phyloP scores from a whole-genome alignment of 371 early-diverging fungal species.

The Rhizopus arrhizus region DNA sequence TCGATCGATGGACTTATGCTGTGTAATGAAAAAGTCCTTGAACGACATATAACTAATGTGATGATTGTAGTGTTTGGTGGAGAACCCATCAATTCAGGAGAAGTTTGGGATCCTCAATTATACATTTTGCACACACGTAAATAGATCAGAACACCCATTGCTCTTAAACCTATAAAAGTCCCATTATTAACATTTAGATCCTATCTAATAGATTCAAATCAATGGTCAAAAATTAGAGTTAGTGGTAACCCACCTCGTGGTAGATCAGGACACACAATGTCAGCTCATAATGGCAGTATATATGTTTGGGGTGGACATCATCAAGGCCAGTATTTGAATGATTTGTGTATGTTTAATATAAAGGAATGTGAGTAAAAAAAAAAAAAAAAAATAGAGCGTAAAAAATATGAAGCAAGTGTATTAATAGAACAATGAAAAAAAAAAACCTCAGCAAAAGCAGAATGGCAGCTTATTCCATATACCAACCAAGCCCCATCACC shows the following conservation, averaged over 20 bases:
- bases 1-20: slow-evolving; percentile 27
- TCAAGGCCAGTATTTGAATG: slow-evolving; percentile 62
- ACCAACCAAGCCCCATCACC: slow-evolving; percentile 47
- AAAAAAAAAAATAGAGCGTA: neutral
- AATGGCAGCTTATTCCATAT: slow-evolving; percentile 47
- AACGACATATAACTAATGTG: neutral
- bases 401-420: neutral
- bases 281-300: slow-evolving; percentile 57
- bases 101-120: slow-evolving; percentile 32
- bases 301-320: slow-evolving; percentile 66
- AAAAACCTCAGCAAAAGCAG: slow-evolving; percentile 33
- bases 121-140: slow-evolving; percentile 35
- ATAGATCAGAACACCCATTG: neutral
- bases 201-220: slow-evolving; percentile 32
- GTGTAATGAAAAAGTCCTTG: slow-evolving; percentile 20
- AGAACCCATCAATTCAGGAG: slow-evolving; percentile 22
- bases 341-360: slow-evolving; percentile 63
- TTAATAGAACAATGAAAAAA: neutral
- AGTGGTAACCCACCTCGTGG: slow-evolving; percentile 56
- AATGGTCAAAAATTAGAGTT: slow-evolving; percentile 53
- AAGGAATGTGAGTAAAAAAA: slow-evolving; percentile 44
- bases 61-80: slow-evolving; percentile 31
- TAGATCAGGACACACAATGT: slow-evolving; percentile 64
- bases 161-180: too few species aligned
- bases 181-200: neutral